Evolutionary conservation across 306 rosid genomes (phyloP).

Genomic region (Medicago truncatula): DNA sequence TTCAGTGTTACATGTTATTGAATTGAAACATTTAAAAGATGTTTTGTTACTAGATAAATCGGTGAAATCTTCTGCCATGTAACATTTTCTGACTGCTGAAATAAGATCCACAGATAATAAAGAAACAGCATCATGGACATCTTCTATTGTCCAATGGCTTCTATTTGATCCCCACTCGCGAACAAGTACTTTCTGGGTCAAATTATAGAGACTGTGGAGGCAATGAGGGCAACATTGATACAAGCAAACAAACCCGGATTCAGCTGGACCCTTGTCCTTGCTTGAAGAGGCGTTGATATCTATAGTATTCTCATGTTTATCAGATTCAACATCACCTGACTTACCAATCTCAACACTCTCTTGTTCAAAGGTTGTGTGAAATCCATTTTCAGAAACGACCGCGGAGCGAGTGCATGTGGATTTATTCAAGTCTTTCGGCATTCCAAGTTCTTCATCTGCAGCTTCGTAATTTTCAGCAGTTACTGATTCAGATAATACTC

Average conservation of each 20-base stretch:
- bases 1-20: constrained; percentile 46
- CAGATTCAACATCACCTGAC: constrained; percentile 40
- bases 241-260: constrained; percentile 58
- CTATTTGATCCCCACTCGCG: constrained; percentile 45
- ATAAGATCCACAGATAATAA: constrained; percentile 75
- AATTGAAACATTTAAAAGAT: constrained; percentile 36
- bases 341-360: constrained; percentile 40
- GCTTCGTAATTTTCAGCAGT: constrained; percentile 35
- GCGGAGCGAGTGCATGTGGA: constrained; percentile 40
- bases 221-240: constrained; percentile 82
- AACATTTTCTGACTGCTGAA: constrained; percentile 62
- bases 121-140: constrained; percentile 73
- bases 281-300: constrained; percentile 46
- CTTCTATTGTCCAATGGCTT: constrained; percentile 66
- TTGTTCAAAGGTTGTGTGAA: constrained; percentile 36
- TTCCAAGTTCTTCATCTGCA: constrained; percentile 33
- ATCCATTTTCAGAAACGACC: constrained; percentile 43
- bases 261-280: constrained; percentile 39
- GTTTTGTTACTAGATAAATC: constrained; percentile 36
- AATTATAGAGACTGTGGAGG: constrained; percentile 50
- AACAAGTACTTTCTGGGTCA: constrained; percentile 54
- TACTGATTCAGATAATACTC: constrained; percentile 39
- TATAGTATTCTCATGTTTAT: constrained; percentile 29
- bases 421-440: constrained; percentile 43
- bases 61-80: constrained; percentile 45